A percentile compares a stretch with the other conserved stretches of the same genome.
These are phyloP conservation scores for Chytriomyces sp. DNA, from an alignment of 192 early-diverging fungal genomes.

Conservation along the genomic window DNA sequence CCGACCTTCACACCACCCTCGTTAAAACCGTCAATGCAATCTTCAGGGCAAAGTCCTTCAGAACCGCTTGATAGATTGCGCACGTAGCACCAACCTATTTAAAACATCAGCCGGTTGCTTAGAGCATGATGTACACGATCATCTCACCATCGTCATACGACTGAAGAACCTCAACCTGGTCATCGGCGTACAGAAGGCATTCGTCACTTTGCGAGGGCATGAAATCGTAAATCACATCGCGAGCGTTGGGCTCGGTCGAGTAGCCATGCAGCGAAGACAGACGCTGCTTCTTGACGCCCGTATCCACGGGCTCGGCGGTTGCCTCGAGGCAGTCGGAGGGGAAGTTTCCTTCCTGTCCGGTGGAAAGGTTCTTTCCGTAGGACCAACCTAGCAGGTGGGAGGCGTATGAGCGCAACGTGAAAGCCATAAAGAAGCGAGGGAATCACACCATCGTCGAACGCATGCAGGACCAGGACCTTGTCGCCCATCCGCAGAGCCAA, in stretches of 20 bases:
- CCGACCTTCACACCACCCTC: background rate
- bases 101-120: no score
- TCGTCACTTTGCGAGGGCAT: background rate
- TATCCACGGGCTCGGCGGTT: background rate
- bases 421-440: no score
- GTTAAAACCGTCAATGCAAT: slow-evolving; percentile 27
- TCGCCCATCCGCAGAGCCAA: slow-evolving; percentile 35
- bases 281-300: slow-evolving; percentile 2
- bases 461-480: slow-evolving; percentile 42
- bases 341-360: slow-evolving; percentile 3
- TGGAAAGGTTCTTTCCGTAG: background rate
- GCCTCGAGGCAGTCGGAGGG: slow-evolving; percentile 3
- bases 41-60: slow-evolving; percentile 13
- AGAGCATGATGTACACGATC: background rate
- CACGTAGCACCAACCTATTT: slow-evolving; percentile 13
- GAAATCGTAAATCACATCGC: background rate
- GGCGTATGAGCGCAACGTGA: no score
- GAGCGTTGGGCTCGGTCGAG: background rate
- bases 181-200: background rate
- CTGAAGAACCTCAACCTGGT: background rate
- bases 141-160: background rate
- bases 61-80: slow-evolving; percentile 4
- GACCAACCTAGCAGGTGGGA: no score
- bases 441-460: slow-evolving; percentile 47
- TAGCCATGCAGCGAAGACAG: background rate